Base-by-base conservation (phyloP, 192 early-diverging fungal species). In the Backusella sp. region DNA sequence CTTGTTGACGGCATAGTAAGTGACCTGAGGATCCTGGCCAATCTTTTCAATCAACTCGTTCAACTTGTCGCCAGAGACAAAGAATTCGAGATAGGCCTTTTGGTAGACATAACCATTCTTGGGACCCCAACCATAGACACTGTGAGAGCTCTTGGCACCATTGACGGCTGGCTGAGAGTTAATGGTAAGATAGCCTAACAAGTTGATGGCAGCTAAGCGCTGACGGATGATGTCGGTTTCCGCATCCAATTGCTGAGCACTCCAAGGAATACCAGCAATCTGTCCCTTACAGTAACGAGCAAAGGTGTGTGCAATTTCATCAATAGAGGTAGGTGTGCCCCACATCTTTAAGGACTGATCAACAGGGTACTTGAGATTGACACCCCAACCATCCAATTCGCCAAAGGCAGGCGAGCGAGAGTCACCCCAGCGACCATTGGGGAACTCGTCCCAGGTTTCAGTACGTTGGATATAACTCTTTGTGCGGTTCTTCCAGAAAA, bases 361-460 rank as follows among this genome's bases (percentile, higher is more conserved):
- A 14, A 84, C 72, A 30, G 89, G 84, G 72, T 93, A 87, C 66
- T 94, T 93, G 72, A 97, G 82, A 75, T 90, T 87, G 65, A 95
- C 89, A 66, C 93, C 93, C 83, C 93, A 96, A 35, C 94, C 93
- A 68, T 88, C 84, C 73, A 94, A 81, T 73, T 93, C 90, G 72
- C 96, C 96, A 77, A 88, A 95, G 56, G 93, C 93, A 19, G 96
- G 96, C 17, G 97, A 99, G 56, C 96, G 89, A 37, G 97, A 92
- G 71, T 99, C 96, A 37, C 97, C 97, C 97, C 96, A 99, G 72
- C 97, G 92, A 19, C 97, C 97, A 83, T 99, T 99, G 59, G 96
- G 97, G 79, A 96, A 99, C 79, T 98, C 96, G 80, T 99, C 96
- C 97, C 97, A 99, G 65, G 89, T 82, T 80, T 95, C 95, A 3